Conservation (phyloP, 768 basidiomycete species). For the Cystobasidium tubakii region DNA sequence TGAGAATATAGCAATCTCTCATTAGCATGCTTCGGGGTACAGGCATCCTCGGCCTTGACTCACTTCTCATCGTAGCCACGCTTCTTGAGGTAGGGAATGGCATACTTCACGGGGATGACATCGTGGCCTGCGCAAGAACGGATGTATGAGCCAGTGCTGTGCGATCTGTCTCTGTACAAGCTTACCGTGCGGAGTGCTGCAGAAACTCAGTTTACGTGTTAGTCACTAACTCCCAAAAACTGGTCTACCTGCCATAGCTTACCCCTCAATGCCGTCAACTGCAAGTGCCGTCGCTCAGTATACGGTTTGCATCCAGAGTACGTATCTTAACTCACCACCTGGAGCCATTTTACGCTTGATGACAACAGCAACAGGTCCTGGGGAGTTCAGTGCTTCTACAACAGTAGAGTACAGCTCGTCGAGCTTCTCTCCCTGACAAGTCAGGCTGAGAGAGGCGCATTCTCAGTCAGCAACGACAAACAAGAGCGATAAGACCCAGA, state of each 20-base stretch:
- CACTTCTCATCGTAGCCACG: conserved; percentile 57
- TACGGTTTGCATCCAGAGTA: neutral
- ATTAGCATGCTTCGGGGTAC: too few relatives aligned
- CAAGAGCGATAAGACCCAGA: too few relatives aligned
- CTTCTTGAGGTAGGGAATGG: conserved; percentile 64
- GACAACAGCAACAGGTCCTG: conserved; percentile 66
- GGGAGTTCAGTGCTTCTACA: conserved; percentile 55
- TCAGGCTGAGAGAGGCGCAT: too few relatives aligned
- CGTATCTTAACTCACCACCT: conserved; percentile 17
- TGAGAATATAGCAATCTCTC: too few relatives aligned
- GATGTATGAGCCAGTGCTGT: neutral
- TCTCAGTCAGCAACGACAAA: too few relatives aligned
- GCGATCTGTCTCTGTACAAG: conserved; percentile 52
- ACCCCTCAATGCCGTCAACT: conserved; percentile 69
- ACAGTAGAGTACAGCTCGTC: conserved; percentile 70
- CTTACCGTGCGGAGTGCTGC: conserved; percentile 59
- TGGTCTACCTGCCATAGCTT: conserved; percentile 47
- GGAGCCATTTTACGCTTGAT: conserved; percentile 38
- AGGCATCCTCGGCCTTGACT: neutral
- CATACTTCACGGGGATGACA: conserved; percentile 73
- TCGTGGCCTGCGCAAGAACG: conserved; percentile 21
- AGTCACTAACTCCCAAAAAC: neutral
- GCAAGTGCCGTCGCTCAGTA: conserved; percentile 51
- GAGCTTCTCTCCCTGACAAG: conserved; percentile 70
- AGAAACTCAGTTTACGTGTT: neutral